These are phyloP conservation scores for Rhodotorula sp. DNA, from an alignment of 1,284 basidiomycete species.

Conservation along the genomic window DNA sequence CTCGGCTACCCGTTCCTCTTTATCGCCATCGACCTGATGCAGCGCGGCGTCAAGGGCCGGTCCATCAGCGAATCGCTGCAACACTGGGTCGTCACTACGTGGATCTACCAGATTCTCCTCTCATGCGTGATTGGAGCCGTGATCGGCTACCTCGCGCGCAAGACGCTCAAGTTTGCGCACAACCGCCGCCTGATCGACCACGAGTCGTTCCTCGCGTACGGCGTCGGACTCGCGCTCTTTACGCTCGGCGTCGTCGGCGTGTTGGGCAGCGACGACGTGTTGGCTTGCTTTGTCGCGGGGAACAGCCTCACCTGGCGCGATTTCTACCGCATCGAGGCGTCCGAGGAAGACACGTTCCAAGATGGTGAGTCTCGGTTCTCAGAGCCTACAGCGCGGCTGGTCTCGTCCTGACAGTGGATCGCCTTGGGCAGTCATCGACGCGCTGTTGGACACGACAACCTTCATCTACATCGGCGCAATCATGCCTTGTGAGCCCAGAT, in stretches of 20 bases:
- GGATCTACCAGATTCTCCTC: constrained; percentile 51
- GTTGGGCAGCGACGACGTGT: constrained; percentile 52
- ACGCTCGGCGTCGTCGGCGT: constrained; percentile 51
- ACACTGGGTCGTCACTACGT: constrained; percentile 51
- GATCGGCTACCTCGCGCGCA: constrained; percentile 51
- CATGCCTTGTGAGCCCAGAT: constrained; percentile 45
- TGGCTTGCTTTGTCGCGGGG: constrained; percentile 50
- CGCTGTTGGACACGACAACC: constrained; percentile 51
- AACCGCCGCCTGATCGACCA: constrained; percentile 50
- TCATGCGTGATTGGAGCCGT: constrained; percentile 49
- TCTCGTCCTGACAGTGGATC: background rate
- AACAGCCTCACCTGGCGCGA: constrained; percentile 50
- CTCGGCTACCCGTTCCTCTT: constrained; percentile 50
- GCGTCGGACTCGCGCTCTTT: constrained; percentile 51
- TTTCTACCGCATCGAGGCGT: constrained; percentile 53
- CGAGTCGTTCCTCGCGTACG: constrained; percentile 46
- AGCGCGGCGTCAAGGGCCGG: constrained; percentile 25
- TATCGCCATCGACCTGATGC: constrained; percentile 41
- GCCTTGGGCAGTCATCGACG: constrained; percentile 53
- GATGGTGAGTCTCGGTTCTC: constrained; percentile 44
- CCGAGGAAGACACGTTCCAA: constrained; percentile 57
- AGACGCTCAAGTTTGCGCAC: constrained; percentile 50
- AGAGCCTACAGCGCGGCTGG: background rate
- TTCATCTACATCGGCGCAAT: constrained; percentile 54
- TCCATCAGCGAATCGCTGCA: constrained; percentile 47